These are phyloP conservation scores for Termitomyces heimii DNA, from an alignment of 768 basidiomycete species.

Conservation along the genomic window DNA sequence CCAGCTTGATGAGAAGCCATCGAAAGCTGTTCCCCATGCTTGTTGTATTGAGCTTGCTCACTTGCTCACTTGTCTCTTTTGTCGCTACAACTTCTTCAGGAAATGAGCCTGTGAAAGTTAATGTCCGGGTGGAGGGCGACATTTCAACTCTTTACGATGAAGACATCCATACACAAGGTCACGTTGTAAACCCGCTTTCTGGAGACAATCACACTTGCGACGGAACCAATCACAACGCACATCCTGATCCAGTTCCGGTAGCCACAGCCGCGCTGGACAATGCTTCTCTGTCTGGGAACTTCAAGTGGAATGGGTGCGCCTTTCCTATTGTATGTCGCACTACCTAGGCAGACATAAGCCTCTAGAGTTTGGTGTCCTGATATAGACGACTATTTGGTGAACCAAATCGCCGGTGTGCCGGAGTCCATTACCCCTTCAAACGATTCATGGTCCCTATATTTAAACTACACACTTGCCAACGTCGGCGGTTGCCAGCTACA, in stretches of 20 bases:
- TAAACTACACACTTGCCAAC: constrained; percentile 1
- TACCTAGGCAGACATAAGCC: not conserved
- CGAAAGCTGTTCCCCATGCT: too few species aligned
- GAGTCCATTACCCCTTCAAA: constrained; percentile 16
- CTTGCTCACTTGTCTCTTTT: too few species aligned
- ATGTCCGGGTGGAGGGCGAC: constrained; percentile 33
- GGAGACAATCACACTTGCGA: constrained; percentile 37
- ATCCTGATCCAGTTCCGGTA: constrained; percentile 31
- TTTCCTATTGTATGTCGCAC: not conserved
- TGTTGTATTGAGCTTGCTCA: too few species aligned
- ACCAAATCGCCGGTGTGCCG: constrained; percentile 26
- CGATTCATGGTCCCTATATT: constrained; percentile 11
- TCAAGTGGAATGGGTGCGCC: constrained; percentile 34
- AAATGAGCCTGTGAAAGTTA: constrained; percentile 11
- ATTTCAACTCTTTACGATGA: constrained; percentile 33
- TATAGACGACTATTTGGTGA: constrained; percentile 40
- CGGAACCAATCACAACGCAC: constrained; percentile 31
- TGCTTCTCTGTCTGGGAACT: constrained; percentile 25
- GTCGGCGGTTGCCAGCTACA: constrained; percentile 12
- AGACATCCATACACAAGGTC: constrained; percentile 29
- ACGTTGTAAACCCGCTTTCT: constrained; percentile 29
- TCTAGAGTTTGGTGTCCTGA: constrained; percentile 22
- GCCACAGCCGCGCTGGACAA: constrained; percentile 38
- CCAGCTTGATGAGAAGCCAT: too few species aligned
- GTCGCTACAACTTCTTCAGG: too few species aligned